Base-by-base conservation (phyloP, 2,329 filamentous ascomycete species). In the Ophiostoma fasciatum region DNA sequence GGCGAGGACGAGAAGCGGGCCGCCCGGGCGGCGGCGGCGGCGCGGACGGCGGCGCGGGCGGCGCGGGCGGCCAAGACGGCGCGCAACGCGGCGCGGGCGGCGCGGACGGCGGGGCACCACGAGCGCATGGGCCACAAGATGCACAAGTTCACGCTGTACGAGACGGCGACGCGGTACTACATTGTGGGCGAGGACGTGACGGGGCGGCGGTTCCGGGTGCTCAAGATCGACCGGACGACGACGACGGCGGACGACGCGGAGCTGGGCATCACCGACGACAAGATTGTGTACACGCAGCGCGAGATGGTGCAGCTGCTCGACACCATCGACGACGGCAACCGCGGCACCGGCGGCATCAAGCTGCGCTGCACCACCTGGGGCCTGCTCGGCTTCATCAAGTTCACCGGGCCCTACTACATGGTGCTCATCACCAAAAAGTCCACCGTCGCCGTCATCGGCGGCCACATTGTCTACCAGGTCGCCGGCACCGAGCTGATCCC, bases 91-190 rank as follows among this genome's bases (percentile, higher is more conserved):
- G 38, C 30, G 13, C 28, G 22, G 11, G 28, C 31, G 7, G 31
- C 36, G 15, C 35, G 37, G 15, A 30, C 34, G 7, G 33, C 38
- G 8, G 28, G 36, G 3, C 28, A 34, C 2, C 41, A 44, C 36
- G 44, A 60, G 36, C 57, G 60, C 17, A 47, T 62, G 14, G 55
- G 64, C 30, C 67, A 69, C 56, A 71, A 70, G 53, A 94, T 98
- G 84, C 85, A 94, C 63, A 92, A 90, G 51, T 96, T 94, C 57
- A 90, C 82, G n/a, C 62, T 98, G 17, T 96, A 98, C 57, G 90
- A 98, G 61, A 98, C 90, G 4, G 82, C 83, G 11, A 84, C 78
- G 37, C 74, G 84, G 35, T 98, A 90, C 57, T 98, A 94, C 55
- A 79, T 98, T 45, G 84, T 96, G 14, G 90, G 90, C 12, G 81